Evolutionary conservation across 352 stramenopile species (phyloP), one percentile per base, ranked within the genome.

Genomic region (Lagenidium sp.): DNA sequence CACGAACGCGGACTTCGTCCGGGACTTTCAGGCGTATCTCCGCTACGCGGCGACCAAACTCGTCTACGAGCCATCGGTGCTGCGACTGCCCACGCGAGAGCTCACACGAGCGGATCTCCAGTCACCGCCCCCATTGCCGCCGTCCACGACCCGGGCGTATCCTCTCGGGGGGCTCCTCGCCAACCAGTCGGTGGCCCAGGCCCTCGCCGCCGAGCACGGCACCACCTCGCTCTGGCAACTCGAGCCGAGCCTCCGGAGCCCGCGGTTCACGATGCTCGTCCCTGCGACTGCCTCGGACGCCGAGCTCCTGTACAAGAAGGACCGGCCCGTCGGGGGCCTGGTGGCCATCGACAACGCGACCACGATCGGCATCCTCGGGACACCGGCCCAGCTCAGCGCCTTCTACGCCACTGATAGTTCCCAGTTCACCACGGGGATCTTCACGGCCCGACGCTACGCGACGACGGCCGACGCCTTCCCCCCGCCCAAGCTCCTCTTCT

Each of bases 1-100:
- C 4, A 53, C 54, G 10, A 26, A 56, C 2, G 46, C 31, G 6
- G 55, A 62, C 30, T n/a, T n/a, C n/a, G 55, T 63, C 15, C 43
- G 41, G 4, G 67, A 82, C 40, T 24, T 82, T 16, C 68, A 85
- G 29, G 50, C 55, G 2, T 82, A 77, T 36, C 25, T 85, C 21
- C 57, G 53, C 7, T 76, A 85, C 34, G 47, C 46, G 2, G 72
- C 67, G 15, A 76, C 72, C 4, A 79, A 76, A 41, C 81, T 79
- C 20, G 53, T 55, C 1, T 85, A 69, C 26, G 72, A 85, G 39
- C 59, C 65, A 10, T 47, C 18, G 1, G 42, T 81, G 1, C 34
- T 85, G 0, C 44, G 51, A 6, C 36, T 69, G 24, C 10, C 52
- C 6, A 10, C 39, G 6, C 44, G 6, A 0, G 32, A 11, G 22